Base-by-base conservation (phyloP, 345 rosid species). In the Nephelium lappaceum region DNA sequence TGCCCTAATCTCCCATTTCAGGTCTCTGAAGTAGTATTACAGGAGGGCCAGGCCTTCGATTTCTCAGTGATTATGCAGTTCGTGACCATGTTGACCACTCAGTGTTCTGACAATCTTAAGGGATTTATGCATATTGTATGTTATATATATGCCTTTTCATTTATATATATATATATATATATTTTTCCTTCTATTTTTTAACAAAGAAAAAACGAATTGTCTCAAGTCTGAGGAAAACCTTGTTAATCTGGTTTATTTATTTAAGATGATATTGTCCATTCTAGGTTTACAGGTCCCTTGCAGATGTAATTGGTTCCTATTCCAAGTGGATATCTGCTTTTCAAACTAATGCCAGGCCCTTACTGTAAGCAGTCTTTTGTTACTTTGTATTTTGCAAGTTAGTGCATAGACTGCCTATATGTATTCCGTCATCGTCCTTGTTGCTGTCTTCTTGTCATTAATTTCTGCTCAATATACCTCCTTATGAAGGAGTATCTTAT, bases 261-360 rank as follows among this genome's bases (percentile, higher is more conserved):
- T 49, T 69, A 53, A 47, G 80, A 69, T 45, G 45, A 45, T 73
- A 45, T 27, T 79, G 43, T 81, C 79, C 61, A 53, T 85, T 89
- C 78, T 87, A 95, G 99, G 98, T 95, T 74, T 91, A 89, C 87
- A 93, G 93, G 84, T 89, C 98, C 67, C 91, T 93, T 74, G 95
- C 99, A 41, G 95, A 95, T 72, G 93, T 92, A 84, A 84, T 93
- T 82, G 99, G 98, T 83, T 95, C 99, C 76, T 95, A 90, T 86
- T 93, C 99, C 73, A 93, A 89, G 87, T 95, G 91, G 95, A 88
- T 95, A 77, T 86, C 95, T 84, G 75, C 88, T 79, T 86, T 80
- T 78, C 93, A 89, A 82, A 86, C 85, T 84, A 86, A 90, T 73
- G 79, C 91, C 11, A 85, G 93, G 77, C 90, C 97, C 62, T 81